Base-by-base conservation (phyloP, 164 flowering plant species). In the Akebia trifoliata region DNA sequence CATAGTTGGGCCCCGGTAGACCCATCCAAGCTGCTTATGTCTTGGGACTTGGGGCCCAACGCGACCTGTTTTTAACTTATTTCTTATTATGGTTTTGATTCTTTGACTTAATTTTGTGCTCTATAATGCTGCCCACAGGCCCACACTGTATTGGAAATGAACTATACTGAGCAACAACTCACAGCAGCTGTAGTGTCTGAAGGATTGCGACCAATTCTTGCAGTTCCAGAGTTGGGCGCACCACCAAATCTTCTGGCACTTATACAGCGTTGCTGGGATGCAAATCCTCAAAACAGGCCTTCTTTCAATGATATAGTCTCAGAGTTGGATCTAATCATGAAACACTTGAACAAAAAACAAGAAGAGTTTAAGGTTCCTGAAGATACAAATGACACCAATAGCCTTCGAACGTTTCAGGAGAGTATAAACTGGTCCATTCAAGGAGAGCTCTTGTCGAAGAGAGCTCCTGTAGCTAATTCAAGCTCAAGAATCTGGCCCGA, bases 81-180 rank as follows among this genome's bases (percentile, higher is more conserved):
- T 22, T 50, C 11, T 22, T 11, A 32, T 32, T 1, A 15, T 22
- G 17, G 17, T 21, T 25, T 39, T 38, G 20, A 12, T 21, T 26
- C 34, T 36, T 15, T 8, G 46, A 25, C 17, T 44, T n/a, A n/a
- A 20, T 24, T 17, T 43, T 10, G 20, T 43, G 20, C 2, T 57
- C 3, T 1, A 39, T 54, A 26, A 40, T 4, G 40, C 34, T 50
- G 22, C 47, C 59, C 62, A 50, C 81, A 88, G 98, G 98, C 98
- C 45, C 98, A 93, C 70, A 93, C 98, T 24, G 97, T 93, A 40
- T 78, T 89, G 48, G 98, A 93, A 79, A 93, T 93, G 97, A 89
- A 73, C 68, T 87, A 93, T 60, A 84, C 94, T 42, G 97, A 89
- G 72, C 98, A 93, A 77, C 83, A 82, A 77, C 98, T 93, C 46